Evolutionary conservation across 345 rosid species (phyloP).

Genomic region (Pistacia atlantica): DNA sequence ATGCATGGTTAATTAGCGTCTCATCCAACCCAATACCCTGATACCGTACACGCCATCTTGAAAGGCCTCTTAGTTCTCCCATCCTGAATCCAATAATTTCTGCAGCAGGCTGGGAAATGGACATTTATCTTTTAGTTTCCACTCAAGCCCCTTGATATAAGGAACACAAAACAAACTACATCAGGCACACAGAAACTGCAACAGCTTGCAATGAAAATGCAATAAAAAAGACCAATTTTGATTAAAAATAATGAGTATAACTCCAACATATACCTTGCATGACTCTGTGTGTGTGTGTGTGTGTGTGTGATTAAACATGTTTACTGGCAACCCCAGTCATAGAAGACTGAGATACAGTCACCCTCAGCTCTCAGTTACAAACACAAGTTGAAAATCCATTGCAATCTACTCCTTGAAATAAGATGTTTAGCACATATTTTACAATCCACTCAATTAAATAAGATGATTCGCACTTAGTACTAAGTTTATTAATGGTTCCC

Average conservation of each 20-base stretch:
- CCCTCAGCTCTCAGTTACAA: not conserved
- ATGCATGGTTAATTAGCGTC: constrained; percentile 60
- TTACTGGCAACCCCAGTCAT: not conserved
- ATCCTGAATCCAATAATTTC: constrained; percentile 90
- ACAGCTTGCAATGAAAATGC: constrained; percentile 9
- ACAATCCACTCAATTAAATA: constrained; percentile 4
- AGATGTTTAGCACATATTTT: constrained; percentile 8
- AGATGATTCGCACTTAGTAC: constrained; percentile 6
- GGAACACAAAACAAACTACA: constrained; percentile 19
- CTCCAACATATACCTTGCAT: not conserved
- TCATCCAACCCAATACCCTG: constrained; percentile 81
- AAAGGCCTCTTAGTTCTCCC: constrained; percentile 92
- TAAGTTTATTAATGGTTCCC: constrained; percentile 1
- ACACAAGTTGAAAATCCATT: not conserved
- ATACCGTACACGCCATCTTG: constrained; percentile 89
- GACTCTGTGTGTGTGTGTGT: not conserved
- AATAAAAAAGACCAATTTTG: not conserved
- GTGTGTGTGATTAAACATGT: not conserved
- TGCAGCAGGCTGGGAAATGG: constrained; percentile 83
- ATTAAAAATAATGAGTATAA: not conserved
- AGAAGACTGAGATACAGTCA: not conserved
- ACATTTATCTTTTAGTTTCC: constrained; percentile 40
- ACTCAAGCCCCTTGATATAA: constrained; percentile 26
- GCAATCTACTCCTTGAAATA: constrained; percentile 3
- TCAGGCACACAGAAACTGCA: constrained; percentile 15